Evolutionary conservation across 2,329 filamentous ascomycete genomes (phyloP).

Genomic region (Colletotrichum lupini): DNA sequence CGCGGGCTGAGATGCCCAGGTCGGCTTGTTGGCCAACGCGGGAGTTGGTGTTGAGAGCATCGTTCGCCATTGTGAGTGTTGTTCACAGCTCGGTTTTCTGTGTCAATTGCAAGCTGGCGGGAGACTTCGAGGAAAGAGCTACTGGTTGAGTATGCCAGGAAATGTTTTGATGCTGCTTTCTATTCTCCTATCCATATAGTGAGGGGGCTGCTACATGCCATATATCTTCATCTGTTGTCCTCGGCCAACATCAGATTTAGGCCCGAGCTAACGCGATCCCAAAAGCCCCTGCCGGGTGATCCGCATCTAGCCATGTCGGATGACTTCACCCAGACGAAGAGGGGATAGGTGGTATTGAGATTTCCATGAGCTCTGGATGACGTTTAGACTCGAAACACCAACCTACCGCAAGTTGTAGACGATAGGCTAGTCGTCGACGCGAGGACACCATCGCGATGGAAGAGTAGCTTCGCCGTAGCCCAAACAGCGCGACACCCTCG

Average conservation of each 20-base stretch:
- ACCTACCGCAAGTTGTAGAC: neutral
- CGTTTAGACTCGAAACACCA: constrained; percentile 24
- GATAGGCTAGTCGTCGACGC: neutral
- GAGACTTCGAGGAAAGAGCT: neutral
- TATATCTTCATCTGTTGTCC: constrained; percentile 27
- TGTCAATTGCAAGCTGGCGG: neutral
- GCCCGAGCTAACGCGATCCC: neutral
- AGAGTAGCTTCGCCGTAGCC: neutral
- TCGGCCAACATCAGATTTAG: constrained; percentile 1
- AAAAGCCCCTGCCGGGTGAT: constrained; percentile 19
- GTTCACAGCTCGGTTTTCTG: neutral
- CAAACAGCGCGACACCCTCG: constrained; percentile 3
- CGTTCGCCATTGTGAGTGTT: constrained; percentile 47
- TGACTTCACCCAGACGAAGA: constrained; percentile 3
- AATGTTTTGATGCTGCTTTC: neutral
- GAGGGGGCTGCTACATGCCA: neutral
- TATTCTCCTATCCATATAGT: neutral
- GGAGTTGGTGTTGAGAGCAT: constrained; percentile 57
- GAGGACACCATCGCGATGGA: constrained; percentile 13
- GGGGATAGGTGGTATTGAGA: neutral
- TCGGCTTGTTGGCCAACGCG: constrained; percentile 62
- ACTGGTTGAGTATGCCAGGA: neutral
- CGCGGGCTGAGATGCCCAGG: constrained; percentile 68
- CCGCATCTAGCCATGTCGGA: constrained; percentile 21
- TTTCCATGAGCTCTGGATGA: constrained; percentile 22